Base-by-base conservation (phyloP, 345 rosid genomes). In the Cardamine occulta region DNA sequence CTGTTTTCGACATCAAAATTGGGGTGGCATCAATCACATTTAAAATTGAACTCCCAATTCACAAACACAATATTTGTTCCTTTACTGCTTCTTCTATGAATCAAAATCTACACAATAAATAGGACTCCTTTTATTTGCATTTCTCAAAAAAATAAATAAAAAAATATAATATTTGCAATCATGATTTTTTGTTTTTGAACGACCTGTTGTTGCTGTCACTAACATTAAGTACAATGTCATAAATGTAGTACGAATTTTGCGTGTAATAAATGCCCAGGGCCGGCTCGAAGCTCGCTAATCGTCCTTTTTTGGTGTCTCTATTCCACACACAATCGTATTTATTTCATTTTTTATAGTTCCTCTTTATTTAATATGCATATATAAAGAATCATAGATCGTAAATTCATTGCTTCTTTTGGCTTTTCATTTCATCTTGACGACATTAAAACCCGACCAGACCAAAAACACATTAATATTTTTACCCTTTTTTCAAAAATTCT, bases 201-300 rank as follows among this genome's bases (percentile, higher is more conserved):
- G 29, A 72, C 44, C 58, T 72, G 52, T 73, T 59, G 81, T 63
- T 65, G 65, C 76, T 81, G 49, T 70, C 77, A 79, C 19, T 14
- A 48, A 76, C 80, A 74, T 72, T 64, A 79, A 78, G 73, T 78
- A 66, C 64, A 40, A 51, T 31, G 28, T 40, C 44, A 56, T 70
- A 55, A 70, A 69, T 77, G 55, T 55, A 14, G 76, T 77, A 63
- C 76, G 62, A 77, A 37, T 64, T 71, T 77, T 70, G 64, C 64
- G 78, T 72, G 81, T 51, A 73, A 32, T 78, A 78, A 78, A 68
- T 84, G 85, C 63, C 7, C 70, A 35, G 45, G 81, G 84, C 80
- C 96, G 80, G 86, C 89, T 85, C 82, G 78, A 89, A 83, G 74
- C 82, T 85, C 82, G 88, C 84, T 78, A 84, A 84, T 76, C 80